These are phyloP conservation scores for Fusarium transvaalense DNA, from an alignment of 2,329 filamentous ascomycete genomes.

Conservation along the genomic window DNA sequence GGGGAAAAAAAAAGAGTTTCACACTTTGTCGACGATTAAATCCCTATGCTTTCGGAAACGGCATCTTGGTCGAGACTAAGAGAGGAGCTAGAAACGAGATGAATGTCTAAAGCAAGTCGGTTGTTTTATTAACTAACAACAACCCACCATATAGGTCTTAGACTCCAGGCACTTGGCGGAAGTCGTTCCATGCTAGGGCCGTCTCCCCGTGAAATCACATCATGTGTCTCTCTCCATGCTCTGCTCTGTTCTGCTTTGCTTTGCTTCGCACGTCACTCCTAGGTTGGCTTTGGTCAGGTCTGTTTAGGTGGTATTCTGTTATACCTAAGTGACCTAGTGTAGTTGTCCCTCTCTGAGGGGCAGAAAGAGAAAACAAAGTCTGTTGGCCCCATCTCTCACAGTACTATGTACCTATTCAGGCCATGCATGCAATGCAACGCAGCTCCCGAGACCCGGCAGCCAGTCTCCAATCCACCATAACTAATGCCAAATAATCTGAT, in stretches of 20 bases:
- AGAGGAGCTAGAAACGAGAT: slow-evolving; percentile 36
- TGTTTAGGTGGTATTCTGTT: background rate
- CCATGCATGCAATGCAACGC: slow-evolving; percentile 46
- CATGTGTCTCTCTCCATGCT: slow-evolving; percentile 23
- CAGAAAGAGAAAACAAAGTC: slow-evolving; percentile 32
- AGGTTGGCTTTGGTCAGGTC: background rate
- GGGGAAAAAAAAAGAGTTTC: slow-evolving; percentile 7
- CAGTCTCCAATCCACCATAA: slow-evolving; percentile 44
- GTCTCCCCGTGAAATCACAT: slow-evolving; percentile 37
- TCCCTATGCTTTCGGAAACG: slow-evolving; percentile 40
- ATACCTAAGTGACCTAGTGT: background rate
- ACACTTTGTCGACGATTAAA: slow-evolving; percentile 15
- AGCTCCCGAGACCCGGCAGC: slow-evolving; percentile 34
- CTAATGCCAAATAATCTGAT: slow-evolving; percentile 39
- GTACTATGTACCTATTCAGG: slow-evolving; percentile 21
- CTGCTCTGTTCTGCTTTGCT: slow-evolving; percentile 4
- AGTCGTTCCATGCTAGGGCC: slow-evolving; percentile 36
- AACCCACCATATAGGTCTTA: slow-evolving; percentile 25
- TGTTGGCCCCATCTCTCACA: slow-evolving; percentile 6
- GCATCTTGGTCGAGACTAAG: slow-evolving; percentile 33
- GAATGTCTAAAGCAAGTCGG: slow-evolving; percentile 10
- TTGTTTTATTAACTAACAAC: slow-evolving; percentile 34
- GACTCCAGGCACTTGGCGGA: slow-evolving; percentile 11
- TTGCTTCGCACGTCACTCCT: slow-evolving; percentile 40
- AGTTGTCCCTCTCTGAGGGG: slow-evolving; percentile 15